phyloP scores from a whole-genome alignment of 495 filamentous ascomycete genomes.

The Aspergillus sclerotiicarbonarius region DNA sequence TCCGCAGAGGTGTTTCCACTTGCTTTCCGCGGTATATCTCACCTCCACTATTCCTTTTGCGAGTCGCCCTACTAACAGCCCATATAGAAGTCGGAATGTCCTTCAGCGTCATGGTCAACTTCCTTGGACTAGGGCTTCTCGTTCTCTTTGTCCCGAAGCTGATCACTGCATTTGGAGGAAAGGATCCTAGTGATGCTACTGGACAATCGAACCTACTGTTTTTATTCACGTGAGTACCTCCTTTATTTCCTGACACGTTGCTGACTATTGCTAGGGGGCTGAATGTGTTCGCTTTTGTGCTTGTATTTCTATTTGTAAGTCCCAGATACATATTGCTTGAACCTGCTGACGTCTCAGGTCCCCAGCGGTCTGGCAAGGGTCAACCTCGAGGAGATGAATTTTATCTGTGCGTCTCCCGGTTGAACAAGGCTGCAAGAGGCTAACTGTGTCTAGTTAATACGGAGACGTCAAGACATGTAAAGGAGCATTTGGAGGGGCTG shows the following conservation, averaged over 20 bases:
- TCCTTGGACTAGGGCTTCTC: slow-evolving; percentile 38
- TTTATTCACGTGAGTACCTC: slow-evolving; percentile 17
- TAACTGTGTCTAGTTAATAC: background rate
- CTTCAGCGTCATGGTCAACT: slow-evolving; percentile 64
- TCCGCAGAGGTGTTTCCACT: slow-evolving; percentile 69
- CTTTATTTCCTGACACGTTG: background rate
- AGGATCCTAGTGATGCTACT: background rate
- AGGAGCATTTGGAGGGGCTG: background rate
- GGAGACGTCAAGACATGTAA: background rate
- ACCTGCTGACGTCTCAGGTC: slow-evolving; percentile 15
- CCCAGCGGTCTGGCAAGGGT: background rate
- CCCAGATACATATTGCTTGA: background rate
- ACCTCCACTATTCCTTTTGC: background rate
- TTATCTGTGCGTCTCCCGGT: background rate
- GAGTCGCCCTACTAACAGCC: background rate
- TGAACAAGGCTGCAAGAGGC: background rate
- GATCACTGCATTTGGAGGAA: slow-evolving; percentile 3
- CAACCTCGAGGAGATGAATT: background rate
- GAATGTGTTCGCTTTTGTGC: slow-evolving; percentile 56
- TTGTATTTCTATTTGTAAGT: slow-evolving; percentile 63
- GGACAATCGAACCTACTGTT: slow-evolving; percentile 20
- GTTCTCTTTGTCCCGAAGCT: slow-evolving; percentile 26
- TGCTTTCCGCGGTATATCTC: slow-evolving; percentile 52
- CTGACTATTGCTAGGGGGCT: slow-evolving; percentile 36
- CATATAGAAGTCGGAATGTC: slow-evolving; percentile 63